phyloP scores from a whole-genome alignment of 2,329 filamentous ascomycete genomes.

The Sclerotinia subarctica region DNA sequence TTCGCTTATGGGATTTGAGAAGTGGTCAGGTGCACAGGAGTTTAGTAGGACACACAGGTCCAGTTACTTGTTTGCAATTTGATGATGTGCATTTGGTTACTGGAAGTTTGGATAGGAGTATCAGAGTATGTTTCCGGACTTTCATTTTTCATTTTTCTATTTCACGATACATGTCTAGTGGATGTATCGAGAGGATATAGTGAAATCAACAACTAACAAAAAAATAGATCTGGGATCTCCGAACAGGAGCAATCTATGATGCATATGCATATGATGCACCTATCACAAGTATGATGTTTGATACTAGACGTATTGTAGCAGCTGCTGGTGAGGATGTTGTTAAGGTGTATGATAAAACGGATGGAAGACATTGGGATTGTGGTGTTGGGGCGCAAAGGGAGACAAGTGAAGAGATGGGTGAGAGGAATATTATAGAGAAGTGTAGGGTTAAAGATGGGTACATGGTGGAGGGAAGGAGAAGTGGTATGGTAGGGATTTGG shows the following conservation, averaged over 20 bases:
- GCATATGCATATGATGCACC: constrained; percentile 93
- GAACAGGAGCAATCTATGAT: constrained; percentile 91
- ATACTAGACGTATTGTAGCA: constrained; percentile 80
- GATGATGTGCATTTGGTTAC: constrained; percentile 95
- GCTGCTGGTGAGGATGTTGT: constrained; percentile 90
- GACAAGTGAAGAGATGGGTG: constrained; percentile 42
- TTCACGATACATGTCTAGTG: background rate
- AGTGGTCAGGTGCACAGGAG: constrained; percentile 97
- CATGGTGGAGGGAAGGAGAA: constrained; percentile 81
- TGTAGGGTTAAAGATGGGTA: constrained; percentile 94
- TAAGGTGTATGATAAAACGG: constrained; percentile 97
- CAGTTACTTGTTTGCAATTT: constrained; percentile 92
- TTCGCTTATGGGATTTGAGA: constrained; percentile 91
- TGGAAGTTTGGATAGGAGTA: constrained; percentile 85
- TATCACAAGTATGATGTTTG: constrained; percentile 97
- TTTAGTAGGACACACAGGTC: constrained; percentile 90
- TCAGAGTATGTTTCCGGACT: constrained; percentile 67
- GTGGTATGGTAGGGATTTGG: constrained; percentile 90
- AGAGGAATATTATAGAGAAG: constrained; percentile 70
- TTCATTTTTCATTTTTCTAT: background rate
- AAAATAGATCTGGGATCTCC: constrained; percentile 93
- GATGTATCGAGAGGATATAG: background rate
- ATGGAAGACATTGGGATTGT: constrained; percentile 94
- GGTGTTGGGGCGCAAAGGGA: constrained; percentile 74
- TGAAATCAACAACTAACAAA: constrained; percentile 31